These are phyloP conservation scores for Millerozyma miso DNA, from an alignment of 805 yeast species.

Conservation along the genomic window DNA sequence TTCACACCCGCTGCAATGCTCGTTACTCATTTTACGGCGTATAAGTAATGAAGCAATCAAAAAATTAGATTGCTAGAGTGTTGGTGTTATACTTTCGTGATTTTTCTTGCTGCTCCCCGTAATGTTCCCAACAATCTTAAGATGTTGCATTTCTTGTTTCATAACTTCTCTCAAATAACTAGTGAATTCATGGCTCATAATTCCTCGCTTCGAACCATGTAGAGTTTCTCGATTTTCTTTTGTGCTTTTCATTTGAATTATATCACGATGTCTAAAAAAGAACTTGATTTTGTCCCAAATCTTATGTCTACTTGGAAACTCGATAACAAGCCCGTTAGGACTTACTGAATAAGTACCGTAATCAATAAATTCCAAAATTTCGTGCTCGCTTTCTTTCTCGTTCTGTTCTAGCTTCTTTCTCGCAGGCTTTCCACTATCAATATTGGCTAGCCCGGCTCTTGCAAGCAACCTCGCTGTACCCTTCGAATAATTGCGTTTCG, in stretches of 20 bases:
- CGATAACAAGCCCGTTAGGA: slow-evolving; percentile 3
- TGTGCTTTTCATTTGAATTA: not conserved
- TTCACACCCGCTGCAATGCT: not conserved
- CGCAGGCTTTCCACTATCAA: not conserved
- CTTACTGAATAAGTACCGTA: not conserved
- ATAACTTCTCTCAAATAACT: not conserved
- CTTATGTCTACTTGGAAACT: slow-evolving; percentile 1
- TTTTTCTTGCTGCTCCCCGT: not conserved
- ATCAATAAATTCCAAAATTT: not conserved
- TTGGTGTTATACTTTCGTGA: not conserved
- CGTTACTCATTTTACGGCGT: too few relatives aligned
- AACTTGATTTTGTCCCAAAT: not conserved
- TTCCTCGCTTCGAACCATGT: not conserved
- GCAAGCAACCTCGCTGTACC: not conserved
- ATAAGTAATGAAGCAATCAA: too few relatives aligned
- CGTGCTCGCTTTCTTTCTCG: not conserved
- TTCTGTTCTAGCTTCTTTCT: not conserved
- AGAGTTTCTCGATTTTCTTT: not conserved
- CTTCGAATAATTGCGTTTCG: not conserved
- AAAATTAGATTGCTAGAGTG: too few relatives aligned
- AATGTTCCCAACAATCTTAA: not conserved
- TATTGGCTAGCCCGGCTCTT: not conserved
- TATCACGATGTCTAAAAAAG: slow-evolving; percentile 3
- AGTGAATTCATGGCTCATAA: not conserved
- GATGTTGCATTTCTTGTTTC: not conserved